Conservation (phyloP, 768 basidiomycete genomes). For the Leucosporidium scottii region DNA sequence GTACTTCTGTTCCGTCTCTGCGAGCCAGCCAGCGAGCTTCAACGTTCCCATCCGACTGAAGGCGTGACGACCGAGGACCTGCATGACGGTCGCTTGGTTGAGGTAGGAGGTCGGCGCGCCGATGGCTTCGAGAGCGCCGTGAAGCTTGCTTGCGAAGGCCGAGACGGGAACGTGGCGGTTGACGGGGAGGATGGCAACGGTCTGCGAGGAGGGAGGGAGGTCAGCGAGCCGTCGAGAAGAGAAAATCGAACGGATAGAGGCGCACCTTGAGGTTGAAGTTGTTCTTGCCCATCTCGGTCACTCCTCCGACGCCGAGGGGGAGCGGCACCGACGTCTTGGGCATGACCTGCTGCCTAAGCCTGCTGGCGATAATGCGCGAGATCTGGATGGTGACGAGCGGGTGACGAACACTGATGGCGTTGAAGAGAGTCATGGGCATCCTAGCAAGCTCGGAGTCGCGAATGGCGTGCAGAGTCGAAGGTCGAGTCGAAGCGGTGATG, state of each 20-base stretch:
- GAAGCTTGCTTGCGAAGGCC: slow-evolving; percentile 80
- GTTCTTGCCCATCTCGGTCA: slow-evolving; percentile 59
- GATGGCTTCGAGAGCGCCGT: slow-evolving; percentile 77
- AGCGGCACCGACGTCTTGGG: slow-evolving; percentile 3
- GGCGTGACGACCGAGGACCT: slow-evolving; percentile 85
- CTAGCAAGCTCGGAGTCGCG: slow-evolving; percentile 94
- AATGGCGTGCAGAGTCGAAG: slow-evolving; percentile 91
- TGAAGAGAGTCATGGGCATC: slow-evolving; percentile 95
- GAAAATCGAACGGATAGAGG: too few species aligned
- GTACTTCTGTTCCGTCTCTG: slow-evolving; percentile 84
- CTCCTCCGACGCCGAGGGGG: slow-evolving; percentile 1
- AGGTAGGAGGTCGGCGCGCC: slow-evolving; percentile 90
- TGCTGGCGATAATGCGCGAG: slow-evolving; percentile 80
- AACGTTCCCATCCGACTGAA: slow-evolving; percentile 96
- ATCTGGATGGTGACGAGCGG: slow-evolving; percentile 44
- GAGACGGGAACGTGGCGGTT: slow-evolving; percentile 82
- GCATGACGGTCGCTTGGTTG: slow-evolving; percentile 86
- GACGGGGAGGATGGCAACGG: slow-evolving; percentile 82
- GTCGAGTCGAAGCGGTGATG: slow-evolving; percentile 78
- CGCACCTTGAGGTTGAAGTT: slow-evolving; percentile 61
- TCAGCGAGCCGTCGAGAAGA: not conserved
- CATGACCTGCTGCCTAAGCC: slow-evolving; percentile 73
- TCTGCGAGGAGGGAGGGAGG: slow-evolving; percentile 50
- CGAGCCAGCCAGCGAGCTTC: slow-evolving; percentile 88
- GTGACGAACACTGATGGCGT: slow-evolving; percentile 59